phyloP scores from a whole-genome alignment of 176 grass and related monocot species.

The Oryza australiensis region DNA sequence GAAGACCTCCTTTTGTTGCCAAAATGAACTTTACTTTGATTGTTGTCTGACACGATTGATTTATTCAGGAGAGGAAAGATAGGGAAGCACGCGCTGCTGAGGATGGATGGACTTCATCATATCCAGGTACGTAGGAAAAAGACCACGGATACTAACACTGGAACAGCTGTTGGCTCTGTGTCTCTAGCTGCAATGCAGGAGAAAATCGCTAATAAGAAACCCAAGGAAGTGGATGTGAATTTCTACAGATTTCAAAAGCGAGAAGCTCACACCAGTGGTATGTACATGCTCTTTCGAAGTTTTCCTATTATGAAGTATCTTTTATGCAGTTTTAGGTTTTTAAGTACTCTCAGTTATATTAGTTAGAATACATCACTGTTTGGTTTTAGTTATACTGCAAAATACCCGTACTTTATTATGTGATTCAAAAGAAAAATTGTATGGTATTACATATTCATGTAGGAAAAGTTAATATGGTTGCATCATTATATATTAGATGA shows the following conservation, averaged over 20 bases:
- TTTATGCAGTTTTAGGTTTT: slow-evolving; percentile 3
- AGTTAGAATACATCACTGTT: neutral
- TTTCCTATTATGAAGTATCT: neutral
- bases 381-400: too few species aligned
- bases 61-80: slow-evolving; percentile 85
- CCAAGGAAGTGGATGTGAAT: slow-evolving; percentile 65
- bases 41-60: slow-evolving; percentile 4
- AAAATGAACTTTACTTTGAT: neutral
- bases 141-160: slow-evolving; percentile 81
- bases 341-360: neutral
- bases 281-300: neutral
- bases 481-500: too few species aligned
- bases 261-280: slow-evolving; percentile 78
- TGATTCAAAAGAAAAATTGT: too few species aligned
- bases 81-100: slow-evolving; percentile 61
- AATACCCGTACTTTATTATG: too few species aligned
- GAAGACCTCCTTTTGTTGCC: neutral
- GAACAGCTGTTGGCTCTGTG: slow-evolving; percentile 83
- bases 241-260: slow-evolving; percentile 85
- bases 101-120: slow-evolving; percentile 95
- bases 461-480: too few species aligned
- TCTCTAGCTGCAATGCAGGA: slow-evolving; percentile 80
- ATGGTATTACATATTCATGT: too few species aligned
- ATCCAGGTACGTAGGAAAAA: slow-evolving; percentile 98
- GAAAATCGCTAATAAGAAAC: slow-evolving; percentile 83